Conservation (phyloP, 2,329 filamentous ascomycete species). For the Septoria linicola region DNA sequence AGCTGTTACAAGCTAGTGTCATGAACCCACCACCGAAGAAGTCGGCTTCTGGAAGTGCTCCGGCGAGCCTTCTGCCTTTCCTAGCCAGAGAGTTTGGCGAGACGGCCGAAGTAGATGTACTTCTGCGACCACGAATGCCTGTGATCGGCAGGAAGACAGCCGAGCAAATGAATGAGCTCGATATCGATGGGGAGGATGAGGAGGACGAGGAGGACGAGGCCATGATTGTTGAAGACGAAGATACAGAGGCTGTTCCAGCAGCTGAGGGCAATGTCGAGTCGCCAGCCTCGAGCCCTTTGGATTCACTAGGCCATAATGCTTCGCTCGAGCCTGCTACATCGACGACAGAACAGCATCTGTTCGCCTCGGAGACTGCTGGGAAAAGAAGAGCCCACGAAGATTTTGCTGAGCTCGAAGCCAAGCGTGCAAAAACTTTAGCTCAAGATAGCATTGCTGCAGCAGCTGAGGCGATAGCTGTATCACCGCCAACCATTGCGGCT, state of each 20-base stretch:
- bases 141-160: constrained; percentile 26
- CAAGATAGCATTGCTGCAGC: constrained; percentile 5
- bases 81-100: constrained; percentile 64
- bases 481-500: background rate
- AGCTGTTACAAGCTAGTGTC: constrained; percentile 77
- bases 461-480: background rate
- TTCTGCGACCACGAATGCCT: constrained; percentile 58
- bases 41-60: constrained; percentile 47
- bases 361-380: background rate
- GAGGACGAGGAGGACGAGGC: constrained; percentile 23
- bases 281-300: constrained; percentile 10
- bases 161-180: background rate
- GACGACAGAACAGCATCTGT: constrained; percentile 2
- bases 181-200: constrained; percentile 22
- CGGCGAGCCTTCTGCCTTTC: constrained; percentile 76
- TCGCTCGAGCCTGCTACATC: background rate
- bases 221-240: constrained; percentile 1
- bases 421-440: constrained; percentile 28
- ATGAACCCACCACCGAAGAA: constrained; percentile 66
- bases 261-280: constrained; percentile 2
- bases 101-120: constrained; percentile 67
- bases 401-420: constrained; percentile 15
- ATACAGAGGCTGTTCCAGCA: background rate
- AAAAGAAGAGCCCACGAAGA: constrained; percentile 16
- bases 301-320: constrained; percentile 17